Conservation (phyloP, 139 green algal genomes). For the Picochlorum sp. region DNA sequence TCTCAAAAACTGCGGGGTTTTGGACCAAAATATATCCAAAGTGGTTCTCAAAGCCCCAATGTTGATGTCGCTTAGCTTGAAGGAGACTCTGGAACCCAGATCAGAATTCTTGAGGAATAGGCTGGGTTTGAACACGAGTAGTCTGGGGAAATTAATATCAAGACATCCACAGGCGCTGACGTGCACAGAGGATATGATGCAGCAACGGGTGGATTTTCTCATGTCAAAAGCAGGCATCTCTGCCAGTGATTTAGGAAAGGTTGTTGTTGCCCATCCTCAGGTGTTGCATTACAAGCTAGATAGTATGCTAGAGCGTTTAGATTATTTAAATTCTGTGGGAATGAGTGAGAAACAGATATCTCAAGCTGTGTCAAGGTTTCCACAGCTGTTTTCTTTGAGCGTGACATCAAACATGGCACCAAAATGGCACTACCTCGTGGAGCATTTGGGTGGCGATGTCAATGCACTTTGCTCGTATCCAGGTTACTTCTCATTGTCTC, state of each 20-base stretch:
- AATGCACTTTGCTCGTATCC: slow-evolving; percentile 46
- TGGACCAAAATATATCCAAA: slow-evolving; percentile 30
- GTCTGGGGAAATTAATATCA: slow-evolving; percentile 39
- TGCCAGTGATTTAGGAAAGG: slow-evolving; percentile 29
- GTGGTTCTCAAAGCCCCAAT: slow-evolving; percentile 36
- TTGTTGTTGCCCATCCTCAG: slow-evolving; percentile 40
- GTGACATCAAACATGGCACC: slow-evolving; percentile 45
- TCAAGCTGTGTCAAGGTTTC: slow-evolving; percentile 32
- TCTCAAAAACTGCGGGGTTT: slow-evolving; percentile 37
- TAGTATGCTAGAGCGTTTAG: slow-evolving; percentile 27
- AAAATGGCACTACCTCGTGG: slow-evolving; percentile 61
- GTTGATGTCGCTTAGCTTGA: slow-evolving; percentile 43
- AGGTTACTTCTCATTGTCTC: slow-evolving; percentile 60
- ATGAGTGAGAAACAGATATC: slow-evolving; percentile 38
- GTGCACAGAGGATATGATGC: slow-evolving; percentile 45
- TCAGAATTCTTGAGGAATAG: slow-evolving; percentile 32
- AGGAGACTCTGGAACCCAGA: slow-evolving; percentile 37
- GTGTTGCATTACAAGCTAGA: slow-evolving; percentile 60
- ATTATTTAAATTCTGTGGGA: slow-evolving; percentile 39
- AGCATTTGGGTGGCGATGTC: slow-evolving; percentile 43
- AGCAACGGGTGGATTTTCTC: slow-evolving; percentile 39
- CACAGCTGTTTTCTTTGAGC: slow-evolving; percentile 52
- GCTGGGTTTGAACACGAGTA: slow-evolving; percentile 19
- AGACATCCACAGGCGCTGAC: slow-evolving; percentile 51
- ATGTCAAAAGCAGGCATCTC: slow-evolving; percentile 17